Percentiles rank a stretch among this genome's conserved stretches.
phyloP scores from a whole-genome alignment of 441 rosid genomes.

The Jatropha podagrica region DNA sequence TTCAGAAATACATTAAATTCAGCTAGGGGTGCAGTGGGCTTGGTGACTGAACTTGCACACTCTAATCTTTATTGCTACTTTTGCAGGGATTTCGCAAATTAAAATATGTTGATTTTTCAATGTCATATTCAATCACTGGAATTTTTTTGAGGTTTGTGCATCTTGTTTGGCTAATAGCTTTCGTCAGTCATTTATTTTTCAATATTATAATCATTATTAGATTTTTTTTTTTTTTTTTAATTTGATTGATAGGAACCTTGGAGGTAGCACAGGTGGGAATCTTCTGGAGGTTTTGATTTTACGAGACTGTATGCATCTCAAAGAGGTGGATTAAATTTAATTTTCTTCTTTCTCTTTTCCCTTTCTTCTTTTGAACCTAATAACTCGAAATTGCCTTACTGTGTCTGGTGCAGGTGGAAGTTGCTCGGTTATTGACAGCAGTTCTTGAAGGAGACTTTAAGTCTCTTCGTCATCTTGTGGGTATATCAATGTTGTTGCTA shows the following conservation, averaged over 20 bases:
- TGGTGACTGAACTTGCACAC: conserved; percentile 7
- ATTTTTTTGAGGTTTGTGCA: conserved; percentile 52
- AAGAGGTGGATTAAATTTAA: conserved; percentile 41
- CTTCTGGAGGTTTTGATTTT: conserved; percentile 58
- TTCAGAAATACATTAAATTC: background rate
- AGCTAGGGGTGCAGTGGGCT: background rate
- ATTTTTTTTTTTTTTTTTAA: background rate
- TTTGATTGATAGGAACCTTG: conserved; percentile 45
- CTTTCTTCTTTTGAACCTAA: background rate
- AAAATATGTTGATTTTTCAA: conserved; percentile 64
- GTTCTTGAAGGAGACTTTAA: conserved; percentile 59
- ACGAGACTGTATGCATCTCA: conserved; percentile 72
- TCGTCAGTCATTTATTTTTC: background rate
- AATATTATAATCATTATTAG: conserved; percentile 4
- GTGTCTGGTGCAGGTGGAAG: conserved; percentile 46
- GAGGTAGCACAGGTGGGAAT: conserved; percentile 46
- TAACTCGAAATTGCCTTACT: conserved; percentile 10
- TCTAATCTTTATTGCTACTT: conserved; percentile 20
- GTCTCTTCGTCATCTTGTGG: conserved; percentile 55
- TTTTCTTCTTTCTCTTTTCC: conserved; percentile 11
- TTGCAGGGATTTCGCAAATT: conserved; percentile 59
- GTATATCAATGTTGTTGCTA: conserved; percentile 27
- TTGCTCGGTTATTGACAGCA: conserved; percentile 46
- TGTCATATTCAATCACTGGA: conserved; percentile 68
- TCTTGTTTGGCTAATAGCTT: conserved; percentile 8